These are phyloP conservation scores for Crithidia brevicula DNA, from an alignment of 208 protist genomes.

Conservation along the genomic window DNA sequence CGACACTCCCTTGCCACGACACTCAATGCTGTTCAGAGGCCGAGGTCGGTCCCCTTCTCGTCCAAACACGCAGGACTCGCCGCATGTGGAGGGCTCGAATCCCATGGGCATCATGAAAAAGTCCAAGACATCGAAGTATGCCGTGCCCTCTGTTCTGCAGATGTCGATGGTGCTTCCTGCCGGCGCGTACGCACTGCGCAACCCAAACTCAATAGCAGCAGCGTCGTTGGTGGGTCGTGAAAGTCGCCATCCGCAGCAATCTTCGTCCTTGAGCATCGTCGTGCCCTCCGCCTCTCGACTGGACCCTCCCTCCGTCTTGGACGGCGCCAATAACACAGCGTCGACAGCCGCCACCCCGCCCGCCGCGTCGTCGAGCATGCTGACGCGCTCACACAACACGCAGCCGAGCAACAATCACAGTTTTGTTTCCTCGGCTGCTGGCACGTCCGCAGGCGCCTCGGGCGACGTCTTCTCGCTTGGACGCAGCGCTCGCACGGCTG, in stretches of 20 bases:
- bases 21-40: not conserved
- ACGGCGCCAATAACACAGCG: not conserved
- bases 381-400: not conserved
- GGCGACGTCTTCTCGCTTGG: conserved; percentile 30
- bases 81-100: not conserved
- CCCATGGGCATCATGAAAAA: not conserved
- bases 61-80: not conserved
- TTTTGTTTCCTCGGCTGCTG: conserved; percentile 7
- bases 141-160: conserved; percentile 28
- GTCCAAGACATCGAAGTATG: conserved; percentile 12
- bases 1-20: not conserved
- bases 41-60: not conserved
- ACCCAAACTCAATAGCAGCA: no score
- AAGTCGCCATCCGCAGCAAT: not conserved
- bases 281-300: conserved; percentile 1
- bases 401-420: conserved; percentile 3
- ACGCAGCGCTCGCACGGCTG: not conserved
- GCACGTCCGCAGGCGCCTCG: not conserved
- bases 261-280: not conserved
- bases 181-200: conserved; percentile 7
- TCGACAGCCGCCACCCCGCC: not conserved
- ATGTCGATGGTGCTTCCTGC: conserved; percentile 20
- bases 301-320: not conserved
- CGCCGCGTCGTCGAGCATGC: not conserved
- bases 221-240: no score